These are phyloP conservation scores for Gynandropsis gynandra DNA, from an alignment of 345 rosid species.

Conservation along the genomic window DNA sequence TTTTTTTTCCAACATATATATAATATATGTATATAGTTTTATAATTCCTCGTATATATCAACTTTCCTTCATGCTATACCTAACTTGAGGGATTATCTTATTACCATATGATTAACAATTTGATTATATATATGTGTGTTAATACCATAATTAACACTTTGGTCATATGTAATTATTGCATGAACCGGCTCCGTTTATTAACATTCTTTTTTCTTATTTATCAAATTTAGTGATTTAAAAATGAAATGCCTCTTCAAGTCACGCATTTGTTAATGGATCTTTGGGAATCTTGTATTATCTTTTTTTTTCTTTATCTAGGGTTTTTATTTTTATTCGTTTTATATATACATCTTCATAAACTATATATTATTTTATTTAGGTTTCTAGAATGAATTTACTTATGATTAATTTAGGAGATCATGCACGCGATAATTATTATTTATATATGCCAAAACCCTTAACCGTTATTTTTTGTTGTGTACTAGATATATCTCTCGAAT, in stretches of 20 bases:
- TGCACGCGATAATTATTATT: too few relatives aligned
- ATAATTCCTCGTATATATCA: constrained; percentile 28
- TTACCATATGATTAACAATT: constrained; percentile 24
- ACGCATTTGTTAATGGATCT: constrained; percentile 38
- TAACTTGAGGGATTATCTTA: constrained; percentile 37
- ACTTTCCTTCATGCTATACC: constrained; percentile 31
- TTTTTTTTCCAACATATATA: constrained; percentile 16
- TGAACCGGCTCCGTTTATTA: constrained; percentile 22
- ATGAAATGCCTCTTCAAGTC: too few relatives aligned
- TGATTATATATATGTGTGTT: constrained; percentile 5
- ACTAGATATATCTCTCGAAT: too few relatives aligned
- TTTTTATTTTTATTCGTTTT: too few relatives aligned
- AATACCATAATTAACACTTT: constrained; percentile 28
- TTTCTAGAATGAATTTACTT: too few relatives aligned
- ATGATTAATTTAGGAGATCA: too few relatives aligned
- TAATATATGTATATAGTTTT: constrained; percentile 13
- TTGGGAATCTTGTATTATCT: constrained; percentile 39
- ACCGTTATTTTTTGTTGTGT: too few relatives aligned
- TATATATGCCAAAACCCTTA: too few relatives aligned
- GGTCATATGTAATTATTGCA: constrained; percentile 37
- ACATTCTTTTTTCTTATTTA: too few relatives aligned
- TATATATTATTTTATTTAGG: too few relatives aligned
- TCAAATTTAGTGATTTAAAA: too few relatives aligned
- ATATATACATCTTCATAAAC: too few relatives aligned
- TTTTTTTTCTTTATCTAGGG: not conserved